Percentiles rank a stretch among this genome's conserved stretches.
These are phyloP conservation scores for Moesziomyces sp. DNA, from an alignment of 1,284 basidiomycete species.

Conservation along the genomic window DNA sequence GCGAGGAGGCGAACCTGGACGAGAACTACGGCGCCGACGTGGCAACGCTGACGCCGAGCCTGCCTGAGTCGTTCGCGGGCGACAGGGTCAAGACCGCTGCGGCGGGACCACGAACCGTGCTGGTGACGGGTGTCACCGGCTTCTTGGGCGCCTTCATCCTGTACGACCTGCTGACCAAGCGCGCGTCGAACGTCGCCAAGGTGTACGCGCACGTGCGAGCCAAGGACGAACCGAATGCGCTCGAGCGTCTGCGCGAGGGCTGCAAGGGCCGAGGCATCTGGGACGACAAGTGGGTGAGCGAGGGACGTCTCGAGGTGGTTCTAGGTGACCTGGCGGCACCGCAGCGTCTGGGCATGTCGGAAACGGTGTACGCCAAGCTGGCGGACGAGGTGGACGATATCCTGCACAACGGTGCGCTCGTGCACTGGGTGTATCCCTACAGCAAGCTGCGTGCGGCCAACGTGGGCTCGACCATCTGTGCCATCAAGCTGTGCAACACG, in stretches of 20 bases:
- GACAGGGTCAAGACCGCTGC: slow-evolving; percentile 29
- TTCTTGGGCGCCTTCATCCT: slow-evolving; percentile 96
- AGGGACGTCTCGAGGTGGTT: slow-evolving; percentile 81
- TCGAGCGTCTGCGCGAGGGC: slow-evolving; percentile 79
- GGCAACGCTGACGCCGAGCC: slow-evolving; percentile 72
- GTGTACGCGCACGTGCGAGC: slow-evolving; percentile 93
- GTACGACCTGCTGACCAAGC: slow-evolving; percentile 77
- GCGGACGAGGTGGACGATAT: slow-evolving; percentile 83
- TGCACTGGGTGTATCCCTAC: slow-evolving; percentile 99
- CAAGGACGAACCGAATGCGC: slow-evolving; percentile 74
- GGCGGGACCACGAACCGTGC: slow-evolving; percentile 75
- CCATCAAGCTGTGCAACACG: slow-evolving; percentile 80
- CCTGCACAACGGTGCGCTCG: slow-evolving; percentile 95
- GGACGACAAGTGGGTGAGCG: slow-evolving; percentile 85
- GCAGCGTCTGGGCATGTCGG: slow-evolving; percentile 80
- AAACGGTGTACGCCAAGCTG: slow-evolving; percentile 77
- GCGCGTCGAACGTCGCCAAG: slow-evolving; percentile 77
- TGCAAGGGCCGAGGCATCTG: slow-evolving; percentile 89
- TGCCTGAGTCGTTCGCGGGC: slow-evolving; percentile 53
- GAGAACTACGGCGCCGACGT: slow-evolving; percentile 84
- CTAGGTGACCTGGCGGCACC: slow-evolving; percentile 83
- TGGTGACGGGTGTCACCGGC: slow-evolving; percentile 96
- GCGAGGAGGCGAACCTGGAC: slow-evolving; percentile 60
- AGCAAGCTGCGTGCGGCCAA: slow-evolving; percentile 90
- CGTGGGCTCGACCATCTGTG: slow-evolving; percentile 86